Conservation (phyloP, 2,329 filamentous ascomycete genomes). For the Colletotrichum sp. region DNA sequence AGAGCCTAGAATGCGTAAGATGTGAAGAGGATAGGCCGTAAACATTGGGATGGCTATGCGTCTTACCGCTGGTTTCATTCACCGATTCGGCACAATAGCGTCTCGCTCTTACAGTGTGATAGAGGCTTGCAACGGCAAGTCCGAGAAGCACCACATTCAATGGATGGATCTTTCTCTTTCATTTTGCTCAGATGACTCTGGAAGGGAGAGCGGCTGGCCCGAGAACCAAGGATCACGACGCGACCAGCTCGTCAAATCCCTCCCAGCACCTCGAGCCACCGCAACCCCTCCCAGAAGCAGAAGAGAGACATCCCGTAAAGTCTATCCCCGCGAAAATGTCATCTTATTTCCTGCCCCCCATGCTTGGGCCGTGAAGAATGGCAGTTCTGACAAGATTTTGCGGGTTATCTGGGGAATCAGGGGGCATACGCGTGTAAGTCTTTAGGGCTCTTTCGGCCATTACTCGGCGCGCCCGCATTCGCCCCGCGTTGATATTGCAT, state of each 20-base stretch:
- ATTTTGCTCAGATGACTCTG: not conserved
- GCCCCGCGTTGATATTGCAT: not conserved
- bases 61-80: not conserved
- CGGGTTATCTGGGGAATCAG: not conserved
- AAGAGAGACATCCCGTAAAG: too few species aligned
- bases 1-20: not conserved
- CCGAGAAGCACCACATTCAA: not conserved
- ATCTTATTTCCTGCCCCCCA: not conserved
- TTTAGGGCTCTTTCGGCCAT: not conserved
- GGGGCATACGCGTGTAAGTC: not conserved
- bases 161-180: not conserved
- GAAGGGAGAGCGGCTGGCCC: not conserved
- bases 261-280: too few species aligned
- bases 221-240: too few species aligned
- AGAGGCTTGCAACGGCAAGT: not conserved
- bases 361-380: not conserved
- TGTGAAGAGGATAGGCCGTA: not conserved
- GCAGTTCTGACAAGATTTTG: not conserved
- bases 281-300: too few species aligned
- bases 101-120: too few species aligned
- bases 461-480: not conserved
- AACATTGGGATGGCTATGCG: not conserved
- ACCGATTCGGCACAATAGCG: accelerated
- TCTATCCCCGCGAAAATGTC: not conserved
- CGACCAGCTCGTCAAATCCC: too few species aligned